Evolutionary conservation across 208 protist species (phyloP).

Genomic region (Naegleria fowleri): DNA sequence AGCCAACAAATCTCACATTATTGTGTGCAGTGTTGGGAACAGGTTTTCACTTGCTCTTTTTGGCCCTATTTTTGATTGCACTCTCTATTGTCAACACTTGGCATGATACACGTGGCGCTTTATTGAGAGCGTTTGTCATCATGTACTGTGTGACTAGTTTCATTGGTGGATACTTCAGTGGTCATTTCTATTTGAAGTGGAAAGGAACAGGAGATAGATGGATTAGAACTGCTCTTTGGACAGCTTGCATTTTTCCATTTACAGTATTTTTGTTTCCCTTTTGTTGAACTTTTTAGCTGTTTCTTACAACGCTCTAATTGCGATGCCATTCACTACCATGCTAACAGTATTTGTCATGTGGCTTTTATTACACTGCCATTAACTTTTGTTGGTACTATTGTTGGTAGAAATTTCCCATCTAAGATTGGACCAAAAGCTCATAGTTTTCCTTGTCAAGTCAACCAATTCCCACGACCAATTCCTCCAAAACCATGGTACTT

Average conservation of each 20-base stretch:
- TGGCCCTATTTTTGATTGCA: constrained; percentile 40
- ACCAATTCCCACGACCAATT: constrained; percentile 23
- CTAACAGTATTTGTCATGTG: constrained; percentile 64
- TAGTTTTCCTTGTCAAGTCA: background rate
- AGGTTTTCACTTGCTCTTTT: constrained; percentile 53
- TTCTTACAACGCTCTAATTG: constrained; percentile 58
- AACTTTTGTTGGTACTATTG: constrained; percentile 70
- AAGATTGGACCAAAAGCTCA: background rate
- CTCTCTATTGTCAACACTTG: constrained; percentile 34
- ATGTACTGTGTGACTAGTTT: constrained; percentile 66
- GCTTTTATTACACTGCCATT: constrained; percentile 71
- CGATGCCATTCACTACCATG: constrained; percentile 57
- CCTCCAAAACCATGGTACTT: constrained; percentile 45
- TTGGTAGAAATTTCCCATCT: constrained; percentile 56
- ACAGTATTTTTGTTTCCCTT: constrained; percentile 43
- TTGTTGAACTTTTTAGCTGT: constrained; percentile 69
- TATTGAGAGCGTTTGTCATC: constrained; percentile 55
- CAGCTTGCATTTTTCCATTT: constrained; percentile 58
- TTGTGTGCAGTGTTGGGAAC: constrained; percentile 72
- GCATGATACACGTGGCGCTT: constrained; percentile 44
- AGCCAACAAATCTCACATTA: constrained; percentile 57
- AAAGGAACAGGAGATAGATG: constrained; percentile 40
- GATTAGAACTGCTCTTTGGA: constrained; percentile 61
- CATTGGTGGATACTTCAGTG: constrained; percentile 65
- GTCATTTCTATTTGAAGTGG: constrained; percentile 55